A percentile compares a stretch with the other conserved stretches of the same genome.
These are phyloP conservation scores for Elsinoe arachidis DNA, from an alignment of 2,329 filamentous ascomycete genomes.

Conservation along the genomic window DNA sequence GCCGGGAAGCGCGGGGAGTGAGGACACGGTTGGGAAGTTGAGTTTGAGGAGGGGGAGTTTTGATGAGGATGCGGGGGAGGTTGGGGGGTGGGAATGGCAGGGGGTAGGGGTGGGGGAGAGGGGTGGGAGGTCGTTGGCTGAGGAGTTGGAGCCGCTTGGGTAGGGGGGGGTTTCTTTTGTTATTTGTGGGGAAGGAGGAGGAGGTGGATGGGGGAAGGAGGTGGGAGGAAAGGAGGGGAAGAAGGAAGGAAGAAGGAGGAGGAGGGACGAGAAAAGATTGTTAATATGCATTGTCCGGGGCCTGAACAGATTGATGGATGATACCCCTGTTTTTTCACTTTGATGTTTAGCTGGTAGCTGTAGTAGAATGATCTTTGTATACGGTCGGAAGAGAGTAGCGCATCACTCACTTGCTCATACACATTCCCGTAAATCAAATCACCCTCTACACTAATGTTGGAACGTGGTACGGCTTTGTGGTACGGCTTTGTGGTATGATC, in stretches of 20 bases:
- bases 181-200: too few relatives aligned
- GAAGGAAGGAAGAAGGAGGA: neutral
- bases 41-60: constrained; percentile 8
- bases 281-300: constrained; percentile 10
- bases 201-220: neutral
- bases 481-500: too few relatives aligned
- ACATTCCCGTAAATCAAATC: neutral
- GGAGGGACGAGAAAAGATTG: neutral
- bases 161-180: neutral
- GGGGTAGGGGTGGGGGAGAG: neutral
- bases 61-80: constrained; percentile 14
- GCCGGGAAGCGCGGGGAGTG: neutral
- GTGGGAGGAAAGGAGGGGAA: neutral
- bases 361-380: neutral
- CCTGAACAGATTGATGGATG: constrained; percentile 11
- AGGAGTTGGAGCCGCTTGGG: constrained; percentile 9
- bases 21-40: neutral
- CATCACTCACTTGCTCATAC: neutral
- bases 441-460: neutral
- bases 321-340: constrained; percentile 7
- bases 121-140: neutral
- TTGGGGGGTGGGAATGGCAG: constrained; percentile 5
- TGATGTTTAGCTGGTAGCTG: neutral
- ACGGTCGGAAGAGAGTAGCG: neutral
- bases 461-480: neutral